phyloP scores from a whole-genome alignment of 208 protist species.

The Angomonas deanei region DNA sequence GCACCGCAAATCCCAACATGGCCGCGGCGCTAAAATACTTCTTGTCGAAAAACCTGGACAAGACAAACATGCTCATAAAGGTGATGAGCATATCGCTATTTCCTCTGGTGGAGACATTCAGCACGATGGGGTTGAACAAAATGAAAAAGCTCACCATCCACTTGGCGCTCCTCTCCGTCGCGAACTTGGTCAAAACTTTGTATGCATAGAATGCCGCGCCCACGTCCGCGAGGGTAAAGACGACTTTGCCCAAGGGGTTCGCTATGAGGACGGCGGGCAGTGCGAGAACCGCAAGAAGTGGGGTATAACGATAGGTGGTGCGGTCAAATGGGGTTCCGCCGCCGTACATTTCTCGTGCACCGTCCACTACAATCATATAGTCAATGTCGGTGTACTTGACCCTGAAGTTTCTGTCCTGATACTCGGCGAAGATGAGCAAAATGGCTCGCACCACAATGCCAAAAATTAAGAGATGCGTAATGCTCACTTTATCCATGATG shows the following conservation, averaged over 20 bases:
- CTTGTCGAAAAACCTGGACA: conserved; percentile 55
- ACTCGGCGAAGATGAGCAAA: conserved; percentile 70
- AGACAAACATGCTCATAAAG: conserved; percentile 72
- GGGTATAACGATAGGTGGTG: conserved; percentile 94
- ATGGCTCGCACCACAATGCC: conserved; percentile 50
- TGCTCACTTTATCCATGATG: conserved; percentile 17
- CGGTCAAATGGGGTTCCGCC: conserved; percentile 88
- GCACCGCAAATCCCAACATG: conserved; percentile 76
- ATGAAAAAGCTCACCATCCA: conserved; percentile 73
- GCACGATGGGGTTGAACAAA: conserved; percentile 89
- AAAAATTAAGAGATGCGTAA: conserved; percentile 29
- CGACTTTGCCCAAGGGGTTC: conserved; percentile 74
- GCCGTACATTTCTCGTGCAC: conserved; percentile 68
- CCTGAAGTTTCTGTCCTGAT: conserved; percentile 71
- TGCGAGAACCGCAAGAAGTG: conserved; percentile 81
- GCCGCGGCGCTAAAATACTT: conserved; percentile 47
- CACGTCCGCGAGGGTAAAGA: conserved; percentile 84
- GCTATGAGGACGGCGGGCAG: conserved; percentile 68
- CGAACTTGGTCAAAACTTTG: conserved; percentile 45
- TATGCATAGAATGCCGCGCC: conserved; percentile 67
- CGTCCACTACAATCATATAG: conserved; percentile 95
- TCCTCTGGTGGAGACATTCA: conserved; percentile 91
- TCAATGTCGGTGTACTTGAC: conserved; percentile 97
- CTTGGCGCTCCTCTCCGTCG: conserved; percentile 55
- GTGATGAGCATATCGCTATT: conserved; percentile 92